A percentile compares a stretch with the other conserved stretches of the same genome.
Conservation (phyloP, 1,284 basidiomycete species). For the Ganoderma lucidum region DNA sequence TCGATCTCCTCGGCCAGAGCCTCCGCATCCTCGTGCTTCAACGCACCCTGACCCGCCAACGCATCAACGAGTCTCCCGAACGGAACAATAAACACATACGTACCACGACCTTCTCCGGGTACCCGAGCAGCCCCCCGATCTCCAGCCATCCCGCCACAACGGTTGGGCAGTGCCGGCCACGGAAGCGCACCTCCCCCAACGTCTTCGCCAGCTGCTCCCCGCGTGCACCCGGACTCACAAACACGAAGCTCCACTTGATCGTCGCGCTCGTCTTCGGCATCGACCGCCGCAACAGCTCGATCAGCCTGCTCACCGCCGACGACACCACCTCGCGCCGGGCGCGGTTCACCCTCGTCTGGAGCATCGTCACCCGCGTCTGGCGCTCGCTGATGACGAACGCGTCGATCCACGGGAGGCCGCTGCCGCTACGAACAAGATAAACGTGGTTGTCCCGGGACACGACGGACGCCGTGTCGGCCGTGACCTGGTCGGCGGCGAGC, state of each 20-base stretch:
- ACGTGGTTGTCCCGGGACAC: neutral
- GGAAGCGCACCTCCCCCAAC: neutral
- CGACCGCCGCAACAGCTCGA: neutral
- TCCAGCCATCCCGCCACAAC: neutral
- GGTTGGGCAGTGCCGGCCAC: neutral
- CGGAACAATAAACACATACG: neutral
- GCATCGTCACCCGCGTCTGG: neutral
- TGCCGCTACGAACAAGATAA: neutral
- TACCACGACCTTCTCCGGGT: neutral
- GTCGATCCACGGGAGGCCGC: neutral
- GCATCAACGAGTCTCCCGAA: neutral
- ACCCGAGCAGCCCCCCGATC: neutral
- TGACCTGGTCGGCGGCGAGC: neutral
- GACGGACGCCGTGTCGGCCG: neutral
- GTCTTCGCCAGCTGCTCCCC: conserved; percentile 1
- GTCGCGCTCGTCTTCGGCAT: neutral
- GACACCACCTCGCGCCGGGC: neutral
- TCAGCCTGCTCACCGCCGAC: neutral
- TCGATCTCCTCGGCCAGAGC: neutral
- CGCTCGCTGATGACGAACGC: conserved; percentile 1
- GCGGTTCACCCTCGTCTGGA: neutral
- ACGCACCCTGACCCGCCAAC: neutral
- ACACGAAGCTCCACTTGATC: neutral
- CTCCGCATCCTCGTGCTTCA: neutral
- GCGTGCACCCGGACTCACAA: neutral